Conservation (phyloP, 2,329 filamentous ascomycete species). For the Botrytis cinerea region DNA sequence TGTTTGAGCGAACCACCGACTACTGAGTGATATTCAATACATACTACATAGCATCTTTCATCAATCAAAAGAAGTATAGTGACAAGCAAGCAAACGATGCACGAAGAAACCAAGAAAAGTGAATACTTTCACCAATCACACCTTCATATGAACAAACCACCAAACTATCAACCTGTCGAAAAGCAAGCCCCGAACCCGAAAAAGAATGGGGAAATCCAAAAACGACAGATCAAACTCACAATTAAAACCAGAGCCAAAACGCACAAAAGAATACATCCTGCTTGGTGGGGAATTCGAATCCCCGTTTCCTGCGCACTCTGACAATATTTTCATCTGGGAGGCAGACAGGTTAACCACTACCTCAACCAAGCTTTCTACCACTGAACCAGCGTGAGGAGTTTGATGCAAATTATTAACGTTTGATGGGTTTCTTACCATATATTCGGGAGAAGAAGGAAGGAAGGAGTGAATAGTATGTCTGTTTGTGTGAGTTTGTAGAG, state of each 20-base stretch:
- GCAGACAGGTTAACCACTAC: constrained; percentile 26
- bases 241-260: background rate
- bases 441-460: background rate
- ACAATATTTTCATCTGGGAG: constrained; percentile 8
- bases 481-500: background rate
- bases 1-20: background rate
- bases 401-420: constrained; percentile 5
- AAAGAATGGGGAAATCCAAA: too few species aligned
- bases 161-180: background rate
- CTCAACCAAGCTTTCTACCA: constrained; percentile 22
- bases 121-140: constrained; percentile 9
- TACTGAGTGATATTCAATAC: background rate
- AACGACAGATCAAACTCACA: too few species aligned
- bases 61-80: background rate
- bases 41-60: background rate
- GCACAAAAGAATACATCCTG: background rate
- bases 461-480: background rate
- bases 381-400: background rate
- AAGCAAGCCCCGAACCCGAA: too few species aligned
- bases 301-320: constrained; percentile 17
- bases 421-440: background rate
- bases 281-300: constrained; percentile 24
- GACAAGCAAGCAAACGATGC: background rate
- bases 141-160: background rate
- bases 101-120: background rate